These are phyloP conservation scores for Leishmania tropica DNA, from an alignment of 208 protist genomes.

Conservation along the genomic window DNA sequence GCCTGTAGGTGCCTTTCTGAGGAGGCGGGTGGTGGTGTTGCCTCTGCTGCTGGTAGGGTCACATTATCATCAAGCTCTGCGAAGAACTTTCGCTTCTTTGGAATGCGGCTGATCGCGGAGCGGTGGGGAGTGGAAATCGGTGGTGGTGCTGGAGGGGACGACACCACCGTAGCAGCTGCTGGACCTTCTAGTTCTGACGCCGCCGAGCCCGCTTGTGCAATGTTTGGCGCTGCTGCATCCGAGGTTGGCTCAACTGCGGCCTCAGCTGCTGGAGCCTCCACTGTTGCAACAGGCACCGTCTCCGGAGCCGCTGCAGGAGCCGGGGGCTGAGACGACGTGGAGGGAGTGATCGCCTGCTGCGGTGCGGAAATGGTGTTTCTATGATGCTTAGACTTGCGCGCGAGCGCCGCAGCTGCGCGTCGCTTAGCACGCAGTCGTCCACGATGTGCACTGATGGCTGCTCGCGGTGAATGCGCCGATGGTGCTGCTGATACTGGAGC, in stretches of 20 bases:
- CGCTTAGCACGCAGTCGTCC: conserved; percentile 6
- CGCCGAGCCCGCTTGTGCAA: not conserved
- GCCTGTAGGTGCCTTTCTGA: not conserved
- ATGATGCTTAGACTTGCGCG: not conserved
- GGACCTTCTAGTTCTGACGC: not conserved
- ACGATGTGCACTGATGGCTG: conserved; percentile 5
- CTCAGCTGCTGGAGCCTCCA: not conserved
- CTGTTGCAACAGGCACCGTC: not conserved
- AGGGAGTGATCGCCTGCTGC: not conserved
- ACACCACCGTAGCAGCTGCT: not conserved
- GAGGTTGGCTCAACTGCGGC: not conserved
- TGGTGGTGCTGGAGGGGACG: not conserved
- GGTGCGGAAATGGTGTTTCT: not conserved
- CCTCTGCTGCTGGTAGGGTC: not conserved
- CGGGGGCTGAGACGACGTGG: not conserved
- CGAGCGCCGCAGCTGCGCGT: conserved; percentile 1
- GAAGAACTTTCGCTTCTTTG: conserved; percentile 27
- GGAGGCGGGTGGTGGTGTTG: not conserved
- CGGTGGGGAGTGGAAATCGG: not conserved
- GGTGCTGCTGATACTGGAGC: not conserved
- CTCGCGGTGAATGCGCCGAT: not conserved
- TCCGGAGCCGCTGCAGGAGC: not conserved
- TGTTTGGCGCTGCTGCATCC: not conserved
- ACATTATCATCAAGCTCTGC: conserved; percentile 9
- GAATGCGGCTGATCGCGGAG: conserved; percentile 25